Conservation (phyloP, 2,329 filamentous ascomycete genomes). For the Phymatotrichopsis omnivora region DNA sequence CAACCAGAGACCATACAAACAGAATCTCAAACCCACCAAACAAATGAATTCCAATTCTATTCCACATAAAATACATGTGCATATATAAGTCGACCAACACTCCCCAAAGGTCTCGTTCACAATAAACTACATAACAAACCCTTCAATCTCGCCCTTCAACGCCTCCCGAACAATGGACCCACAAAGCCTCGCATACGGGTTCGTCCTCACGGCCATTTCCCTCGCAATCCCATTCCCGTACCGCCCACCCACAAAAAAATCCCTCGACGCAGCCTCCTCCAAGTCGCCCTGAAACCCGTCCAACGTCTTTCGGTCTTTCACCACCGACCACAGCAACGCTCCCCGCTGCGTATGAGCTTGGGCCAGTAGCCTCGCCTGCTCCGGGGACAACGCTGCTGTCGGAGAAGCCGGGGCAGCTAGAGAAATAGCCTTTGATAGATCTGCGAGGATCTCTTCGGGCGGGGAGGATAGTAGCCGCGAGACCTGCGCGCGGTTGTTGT, state of each 20-base stretch:
- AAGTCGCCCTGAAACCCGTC: constrained; percentile 46
- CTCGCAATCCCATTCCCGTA: constrained; percentile 58
- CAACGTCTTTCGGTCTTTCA: constrained; percentile 34
- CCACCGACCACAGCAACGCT: constrained; percentile 44
- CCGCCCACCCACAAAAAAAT: constrained; percentile 54
- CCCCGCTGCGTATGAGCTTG: constrained; percentile 63
- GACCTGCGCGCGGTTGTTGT: constrained; percentile 65
- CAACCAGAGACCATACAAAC: too few relatives aligned
- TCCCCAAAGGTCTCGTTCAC: too few relatives aligned
- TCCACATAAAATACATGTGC: too few relatives aligned
- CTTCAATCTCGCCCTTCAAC: constrained; percentile 51
- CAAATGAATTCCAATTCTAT: too few relatives aligned
- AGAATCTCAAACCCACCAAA: too few relatives aligned
- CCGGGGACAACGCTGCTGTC: constrained; percentile 49
- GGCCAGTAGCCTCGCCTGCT: constrained; percentile 55
- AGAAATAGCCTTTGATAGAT: constrained; percentile 44
- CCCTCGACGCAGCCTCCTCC: constrained; percentile 51
- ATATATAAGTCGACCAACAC: too few relatives aligned
- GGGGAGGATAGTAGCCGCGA: constrained; percentile 34
- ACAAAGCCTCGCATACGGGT: constrained; percentile 59
- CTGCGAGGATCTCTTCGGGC: constrained; percentile 39
- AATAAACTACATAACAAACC: too few relatives aligned
- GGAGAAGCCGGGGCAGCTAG: constrained; percentile 47
- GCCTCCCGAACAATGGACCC: constrained; percentile 59
- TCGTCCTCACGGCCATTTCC: constrained; percentile 53